These are phyloP conservation scores for Pterocarpus macrocarpus DNA, from an alignment of 306 rosid genomes.

Conservation along the genomic window DNA sequence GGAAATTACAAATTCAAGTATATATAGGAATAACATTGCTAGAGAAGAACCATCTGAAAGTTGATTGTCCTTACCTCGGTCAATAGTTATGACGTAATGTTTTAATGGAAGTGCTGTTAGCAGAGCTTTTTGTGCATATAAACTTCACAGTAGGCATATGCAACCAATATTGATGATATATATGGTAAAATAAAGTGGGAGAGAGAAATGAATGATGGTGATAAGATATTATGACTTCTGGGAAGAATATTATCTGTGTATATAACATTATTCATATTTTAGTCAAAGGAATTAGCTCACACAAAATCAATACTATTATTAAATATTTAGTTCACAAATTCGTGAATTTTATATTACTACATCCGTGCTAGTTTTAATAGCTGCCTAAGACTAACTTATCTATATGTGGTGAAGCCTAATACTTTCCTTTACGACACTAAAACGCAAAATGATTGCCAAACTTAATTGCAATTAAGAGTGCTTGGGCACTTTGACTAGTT, in stretches of 20 bases:
- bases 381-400: not conserved
- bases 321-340: slow-evolving; percentile 7
- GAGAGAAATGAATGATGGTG: not conserved
- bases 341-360: slow-evolving; percentile 18
- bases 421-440: slow-evolving; percentile 2
- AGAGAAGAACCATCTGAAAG: not conserved
- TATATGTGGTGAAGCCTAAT: slow-evolving; percentile 35
- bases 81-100: slow-evolving; percentile 6
- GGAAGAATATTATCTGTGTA: not conserved
- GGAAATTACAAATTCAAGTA: not conserved
- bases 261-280: not conserved
- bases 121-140: not conserved
- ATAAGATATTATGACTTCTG: not conserved
- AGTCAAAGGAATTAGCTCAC: not conserved
- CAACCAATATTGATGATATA: too few species aligned
- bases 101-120: not conserved
- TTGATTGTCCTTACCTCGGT: not conserved
- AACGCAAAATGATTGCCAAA: slow-evolving; percentile 32
- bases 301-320: not conserved
- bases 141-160: not conserved
- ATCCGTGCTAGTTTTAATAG: slow-evolving; percentile 18
- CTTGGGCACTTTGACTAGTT: slow-evolving; percentile 37
- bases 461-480: slow-evolving; percentile 44
- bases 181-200: not conserved
- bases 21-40: not conserved